A percentile compares a stretch with the other conserved stretches of the same genome.
Evolutionary conservation across 1,139 yeast species (phyloP).

Genomic region (Sugiyamaella xylanicola): DNA sequence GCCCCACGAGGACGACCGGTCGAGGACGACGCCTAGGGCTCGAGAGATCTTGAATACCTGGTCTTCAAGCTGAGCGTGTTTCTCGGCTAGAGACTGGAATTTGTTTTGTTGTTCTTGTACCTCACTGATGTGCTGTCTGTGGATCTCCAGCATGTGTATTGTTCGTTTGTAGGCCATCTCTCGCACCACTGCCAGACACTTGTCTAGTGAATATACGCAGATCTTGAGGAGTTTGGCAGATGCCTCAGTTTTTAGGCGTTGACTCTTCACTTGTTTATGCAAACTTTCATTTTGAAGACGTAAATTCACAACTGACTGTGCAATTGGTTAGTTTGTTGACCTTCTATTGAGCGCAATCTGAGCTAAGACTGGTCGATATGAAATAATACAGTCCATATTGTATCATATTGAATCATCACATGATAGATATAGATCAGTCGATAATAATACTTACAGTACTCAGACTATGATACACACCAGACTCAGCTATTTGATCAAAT

Average conservation of each 20-base stretch:
- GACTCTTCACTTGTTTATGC: constrained; percentile 24
- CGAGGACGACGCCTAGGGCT: constrained; percentile 30
- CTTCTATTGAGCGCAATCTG: no score
- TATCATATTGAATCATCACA: no score
- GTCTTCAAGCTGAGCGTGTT: constrained; percentile 33
- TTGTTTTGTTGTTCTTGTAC: constrained; percentile 34
- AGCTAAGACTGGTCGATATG: no score
- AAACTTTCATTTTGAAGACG: constrained; percentile 27
- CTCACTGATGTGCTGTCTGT: constrained; percentile 30
- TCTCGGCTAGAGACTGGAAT: constrained; percentile 30
- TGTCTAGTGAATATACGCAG: constrained; percentile 31
- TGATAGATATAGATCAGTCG: no score
- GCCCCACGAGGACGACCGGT: constrained; percentile 17
- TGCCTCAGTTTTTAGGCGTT: constrained; percentile 28
- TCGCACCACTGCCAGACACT: constrained; percentile 32
- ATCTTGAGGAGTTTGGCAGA: constrained; percentile 29
- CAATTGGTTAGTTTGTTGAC: background rate
- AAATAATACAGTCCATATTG: no score
- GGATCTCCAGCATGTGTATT: constrained; percentile 33
- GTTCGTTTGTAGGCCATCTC: constrained; percentile 33
- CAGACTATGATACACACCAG: constrained; percentile 15
- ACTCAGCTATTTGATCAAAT: constrained; percentile 19
- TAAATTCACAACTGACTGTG: constrained; percentile 12
- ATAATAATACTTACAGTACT: constrained; percentile 9
- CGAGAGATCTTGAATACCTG: constrained; percentile 30